These are phyloP conservation scores for Enterospora canceri DNA, from an alignment of 371 early-diverging fungal species.

Conservation along the genomic window DNA sequence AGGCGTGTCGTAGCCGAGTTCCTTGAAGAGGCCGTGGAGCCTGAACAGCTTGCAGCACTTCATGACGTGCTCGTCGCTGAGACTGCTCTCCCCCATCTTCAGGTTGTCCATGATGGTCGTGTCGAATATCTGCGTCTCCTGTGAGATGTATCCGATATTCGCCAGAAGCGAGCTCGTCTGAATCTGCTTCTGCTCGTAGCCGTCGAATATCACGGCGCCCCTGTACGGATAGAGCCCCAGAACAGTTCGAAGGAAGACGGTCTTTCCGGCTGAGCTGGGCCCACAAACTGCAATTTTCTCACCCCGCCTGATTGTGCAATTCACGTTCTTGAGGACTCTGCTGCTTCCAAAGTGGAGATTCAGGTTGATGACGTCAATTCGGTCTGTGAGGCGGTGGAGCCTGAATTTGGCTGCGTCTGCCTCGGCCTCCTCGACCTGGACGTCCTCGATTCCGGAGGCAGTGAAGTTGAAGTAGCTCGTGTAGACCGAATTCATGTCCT, in stretches of 20 bases:
- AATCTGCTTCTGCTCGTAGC: constrained; percentile 59
- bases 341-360: not conserved
- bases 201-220: constrained; percentile 5
- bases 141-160: constrained; percentile 48
- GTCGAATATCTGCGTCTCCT: constrained; percentile 33
- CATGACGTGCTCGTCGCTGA: constrained; percentile 70
- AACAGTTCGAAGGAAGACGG: not conserved
- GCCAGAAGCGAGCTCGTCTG: constrained; percentile 52
- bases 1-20: not conserved
- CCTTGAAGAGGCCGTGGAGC: not conserved
- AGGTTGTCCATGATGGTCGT: constrained; percentile 55
- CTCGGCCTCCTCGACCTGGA: not conserved
- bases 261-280: constrained; percentile 16
- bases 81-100: constrained; percentile 65
- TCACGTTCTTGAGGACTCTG: not conserved
- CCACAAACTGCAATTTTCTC: constrained; percentile 20
- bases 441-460: not conserved
- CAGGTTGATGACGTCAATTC: not conserved
- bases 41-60: constrained; percentile 58
- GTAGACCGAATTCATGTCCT: not conserved
- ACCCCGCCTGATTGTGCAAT: not conserved
- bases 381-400: not conserved
- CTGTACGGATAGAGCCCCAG: constrained; percentile 14
- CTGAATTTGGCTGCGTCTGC: not conserved
- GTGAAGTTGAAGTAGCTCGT: not conserved